These are phyloP conservation scores for Claviceps fusiformis DNA, from an alignment of 2,329 filamentous ascomycete species.

Conservation along the genomic window DNA sequence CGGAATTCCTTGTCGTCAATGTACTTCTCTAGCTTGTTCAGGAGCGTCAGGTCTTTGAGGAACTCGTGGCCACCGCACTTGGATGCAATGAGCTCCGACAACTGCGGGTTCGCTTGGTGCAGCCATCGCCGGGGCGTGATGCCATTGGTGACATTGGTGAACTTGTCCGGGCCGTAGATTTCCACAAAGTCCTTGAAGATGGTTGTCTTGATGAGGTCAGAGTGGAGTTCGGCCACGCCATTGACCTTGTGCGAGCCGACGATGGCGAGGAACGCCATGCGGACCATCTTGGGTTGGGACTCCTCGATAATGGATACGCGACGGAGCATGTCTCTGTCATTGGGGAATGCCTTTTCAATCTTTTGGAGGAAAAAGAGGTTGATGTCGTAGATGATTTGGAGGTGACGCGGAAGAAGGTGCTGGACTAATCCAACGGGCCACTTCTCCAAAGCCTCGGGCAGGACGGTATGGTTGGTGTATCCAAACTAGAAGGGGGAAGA, in stretches of 20 bases:
- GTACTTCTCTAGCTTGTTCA: slow-evolving; percentile 75
- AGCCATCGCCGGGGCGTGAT: slow-evolving; percentile 94
- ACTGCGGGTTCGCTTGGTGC: slow-evolving; percentile 87
- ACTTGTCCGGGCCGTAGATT: slow-evolving; percentile 92
- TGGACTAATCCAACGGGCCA: slow-evolving; percentile 92
- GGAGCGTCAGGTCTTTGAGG: slow-evolving; percentile 75
- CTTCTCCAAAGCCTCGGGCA: slow-evolving; percentile 94
- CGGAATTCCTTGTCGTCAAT: slow-evolving; percentile 81
- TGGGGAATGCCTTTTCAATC: slow-evolving; percentile 82
- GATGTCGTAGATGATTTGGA: slow-evolving; percentile 97
- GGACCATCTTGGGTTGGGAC: slow-evolving; percentile 91
- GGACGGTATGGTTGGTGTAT: slow-evolving; percentile 97
- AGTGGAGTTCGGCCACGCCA: slow-evolving; percentile 93
- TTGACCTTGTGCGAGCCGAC: slow-evolving; percentile 99
- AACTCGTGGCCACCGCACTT: slow-evolving; percentile 76
- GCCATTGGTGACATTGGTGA: slow-evolving; percentile 96
- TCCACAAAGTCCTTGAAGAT: slow-evolving; percentile 98
- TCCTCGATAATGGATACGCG: slow-evolving; percentile 98
- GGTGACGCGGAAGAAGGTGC: slow-evolving; percentile 80
- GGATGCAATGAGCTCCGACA: slow-evolving; percentile 83
- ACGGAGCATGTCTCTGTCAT: slow-evolving; percentile 70
- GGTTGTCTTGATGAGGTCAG: slow-evolving; percentile 95
- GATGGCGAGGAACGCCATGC: slow-evolving; percentile 91
- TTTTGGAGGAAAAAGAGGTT: slow-evolving; percentile 85
- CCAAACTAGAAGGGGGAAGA: slow-evolving; percentile 45